phyloP scores from a whole-genome alignment of 2,329 filamentous ascomycete species.

The Biscogniauxia marginata region DNA sequence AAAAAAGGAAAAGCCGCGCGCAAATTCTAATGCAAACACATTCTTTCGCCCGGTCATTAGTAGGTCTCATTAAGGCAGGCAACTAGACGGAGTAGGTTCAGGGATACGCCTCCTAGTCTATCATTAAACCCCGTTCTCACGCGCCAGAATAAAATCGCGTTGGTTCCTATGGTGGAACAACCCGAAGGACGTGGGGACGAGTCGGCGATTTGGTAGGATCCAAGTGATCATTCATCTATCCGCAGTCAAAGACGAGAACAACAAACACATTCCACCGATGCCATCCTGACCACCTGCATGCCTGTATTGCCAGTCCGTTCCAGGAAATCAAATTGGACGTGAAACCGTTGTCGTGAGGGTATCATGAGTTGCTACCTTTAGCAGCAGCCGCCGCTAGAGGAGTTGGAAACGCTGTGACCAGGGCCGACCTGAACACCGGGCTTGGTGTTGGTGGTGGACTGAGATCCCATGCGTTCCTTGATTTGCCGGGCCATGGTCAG shows the following conservation, averaged over 20 bases:
- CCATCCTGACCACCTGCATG: conserved; percentile 28
- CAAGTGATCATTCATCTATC: conserved; percentile 33
- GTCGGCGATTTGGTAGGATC: conserved; percentile 23
- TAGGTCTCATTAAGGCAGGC: neutral
- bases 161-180: conserved; percentile 19
- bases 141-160: conserved; percentile 14
- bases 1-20: neutral
- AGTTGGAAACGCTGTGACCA: conserved; percentile 89
- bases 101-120: neutral
- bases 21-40: neutral
- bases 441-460: conserved; percentile 95
- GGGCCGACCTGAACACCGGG: conserved; percentile 94
- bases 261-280: conserved; percentile 25
- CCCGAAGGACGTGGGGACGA: conserved; percentile 11
- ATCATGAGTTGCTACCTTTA: conserved; percentile 51
- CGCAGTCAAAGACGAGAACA: conserved; percentile 25
- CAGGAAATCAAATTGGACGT: conserved; percentile 26
- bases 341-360: conserved; percentile 26
- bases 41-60: neutral
- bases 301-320: conserved; percentile 27
- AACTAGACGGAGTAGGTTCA: neutral
- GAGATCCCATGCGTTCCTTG: conserved; percentile 99
- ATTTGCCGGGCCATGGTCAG: conserved; percentile 99
- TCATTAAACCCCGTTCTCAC: conserved; percentile 11
- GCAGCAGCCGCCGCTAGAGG: conserved; percentile 85